Percentiles rank a stretch among this genome's conserved stretches.
These are phyloP conservation scores for Colletotrichum shisoi DNA, from an alignment of 2,329 filamentous ascomycete species.

Conservation along the genomic window DNA sequence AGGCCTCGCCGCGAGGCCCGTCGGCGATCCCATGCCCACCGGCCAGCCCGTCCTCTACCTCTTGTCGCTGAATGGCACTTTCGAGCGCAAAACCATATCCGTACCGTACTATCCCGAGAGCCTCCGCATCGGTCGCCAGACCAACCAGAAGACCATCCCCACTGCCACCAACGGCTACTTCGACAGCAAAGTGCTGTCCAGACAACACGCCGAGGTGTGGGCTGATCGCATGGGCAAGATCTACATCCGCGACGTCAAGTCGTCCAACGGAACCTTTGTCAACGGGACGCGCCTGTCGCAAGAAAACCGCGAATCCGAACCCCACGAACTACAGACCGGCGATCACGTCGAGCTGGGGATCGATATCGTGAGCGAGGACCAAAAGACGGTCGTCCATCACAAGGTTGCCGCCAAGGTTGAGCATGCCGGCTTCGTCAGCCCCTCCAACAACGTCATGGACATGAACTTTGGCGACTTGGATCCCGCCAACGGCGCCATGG, in stretches of 20 bases:
- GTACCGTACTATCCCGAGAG: slow-evolving; percentile 95
- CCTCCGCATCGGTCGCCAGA: slow-evolving; percentile 92
- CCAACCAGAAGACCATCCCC: slow-evolving; percentile 93
- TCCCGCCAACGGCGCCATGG: slow-evolving; percentile 75
- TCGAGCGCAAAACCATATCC: slow-evolving; percentile 94
- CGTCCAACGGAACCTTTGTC: slow-evolving; percentile 97
- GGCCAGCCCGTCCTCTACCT: slow-evolving; percentile 83
- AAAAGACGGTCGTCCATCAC: slow-evolving; percentile 97
- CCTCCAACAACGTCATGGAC: slow-evolving; percentile 79
- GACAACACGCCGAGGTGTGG: slow-evolving; percentile 96
- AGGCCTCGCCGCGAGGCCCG: slow-evolving; percentile 66
- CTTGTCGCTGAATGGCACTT: slow-evolving; percentile 91
- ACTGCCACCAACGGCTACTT: slow-evolving; percentile 94
- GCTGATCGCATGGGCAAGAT: slow-evolving; percentile 86
- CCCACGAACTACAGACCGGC: slow-evolving; percentile 88
- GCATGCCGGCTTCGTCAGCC: slow-evolving; percentile 83
- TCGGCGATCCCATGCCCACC: slow-evolving; percentile 67
- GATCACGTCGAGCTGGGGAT: slow-evolving; percentile 96
- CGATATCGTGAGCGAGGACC: slow-evolving; percentile 97
- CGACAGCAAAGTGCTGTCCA: slow-evolving; percentile 95
- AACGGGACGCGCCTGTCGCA: slow-evolving; percentile 89
- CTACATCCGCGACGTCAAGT: slow-evolving; percentile 96
- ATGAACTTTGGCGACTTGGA: slow-evolving; percentile 94
- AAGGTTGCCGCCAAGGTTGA: slow-evolving; percentile 98
- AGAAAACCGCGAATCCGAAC: slow-evolving; percentile 95